phyloP scores from a whole-genome alignment of 805 yeast genomes.

The Barnettozyma sucrosica region DNA sequence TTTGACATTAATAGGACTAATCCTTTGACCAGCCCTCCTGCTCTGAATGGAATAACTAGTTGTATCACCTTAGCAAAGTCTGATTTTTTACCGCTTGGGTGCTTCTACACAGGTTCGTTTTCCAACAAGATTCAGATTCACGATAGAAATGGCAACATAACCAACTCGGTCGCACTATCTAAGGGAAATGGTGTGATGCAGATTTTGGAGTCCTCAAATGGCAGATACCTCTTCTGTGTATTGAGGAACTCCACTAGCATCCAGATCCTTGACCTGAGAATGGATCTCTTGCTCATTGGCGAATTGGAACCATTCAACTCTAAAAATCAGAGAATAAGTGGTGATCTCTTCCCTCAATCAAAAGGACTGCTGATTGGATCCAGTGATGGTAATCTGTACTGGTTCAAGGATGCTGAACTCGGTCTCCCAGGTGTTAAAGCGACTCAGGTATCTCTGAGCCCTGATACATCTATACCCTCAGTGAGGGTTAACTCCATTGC shows the following conservation, averaged over 20 bases:
- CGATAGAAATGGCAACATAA: conserved; percentile 22
- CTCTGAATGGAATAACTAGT: conserved; percentile 20
- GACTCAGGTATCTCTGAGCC: neutral
- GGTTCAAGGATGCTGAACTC: conserved; percentile 23
- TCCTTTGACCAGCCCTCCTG: conserved; percentile 13
- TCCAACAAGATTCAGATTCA: conserved; percentile 27
- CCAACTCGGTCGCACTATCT: conserved; percentile 9
- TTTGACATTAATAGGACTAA: conserved; percentile 27
- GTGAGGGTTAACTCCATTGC: conserved; percentile 16
- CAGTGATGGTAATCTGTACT: conserved; percentile 14
- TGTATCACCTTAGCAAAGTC: conserved; percentile 9
- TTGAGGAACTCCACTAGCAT: conserved; percentile 28
- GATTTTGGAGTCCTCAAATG: conserved; percentile 31
- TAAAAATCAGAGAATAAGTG: conserved; percentile 22
- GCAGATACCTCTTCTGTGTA: conserved; percentile 30
- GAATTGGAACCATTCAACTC: conserved; percentile 8
- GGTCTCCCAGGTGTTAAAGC: conserved; percentile 10
- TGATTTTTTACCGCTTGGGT: conserved; percentile 13
- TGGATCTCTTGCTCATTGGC: conserved; percentile 20
- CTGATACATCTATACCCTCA: conserved; percentile 12
- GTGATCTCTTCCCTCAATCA: conserved; percentile 17
- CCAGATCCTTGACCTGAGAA: conserved; percentile 32
- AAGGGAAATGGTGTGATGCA: conserved; percentile 32
- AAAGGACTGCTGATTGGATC: conserved; percentile 28
- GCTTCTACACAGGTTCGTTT: conserved; percentile 29